Conservation (phyloP, 257 asterid species). For the Gentiana dahurica region DNA sequence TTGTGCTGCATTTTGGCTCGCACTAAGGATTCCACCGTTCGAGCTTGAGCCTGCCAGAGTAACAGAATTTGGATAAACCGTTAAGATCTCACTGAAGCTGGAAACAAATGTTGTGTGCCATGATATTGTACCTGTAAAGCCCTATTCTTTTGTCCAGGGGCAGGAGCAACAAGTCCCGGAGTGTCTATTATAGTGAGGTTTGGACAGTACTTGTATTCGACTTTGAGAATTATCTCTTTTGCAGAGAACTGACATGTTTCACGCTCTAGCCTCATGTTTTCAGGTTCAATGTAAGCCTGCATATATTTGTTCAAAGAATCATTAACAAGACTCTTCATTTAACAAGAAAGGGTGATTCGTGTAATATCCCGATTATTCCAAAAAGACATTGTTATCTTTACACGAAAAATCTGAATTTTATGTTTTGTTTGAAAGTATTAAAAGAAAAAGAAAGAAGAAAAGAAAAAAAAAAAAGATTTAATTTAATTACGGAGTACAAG, state of each 20-base stretch:
- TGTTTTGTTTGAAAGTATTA: too few relatives aligned
- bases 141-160: constrained; percentile 75
- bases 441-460: too few relatives aligned
- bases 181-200: constrained; percentile 85
- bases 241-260: constrained; percentile 72
- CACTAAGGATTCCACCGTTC: constrained; percentile 79
- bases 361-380: too few relatives aligned
- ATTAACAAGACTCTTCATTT: neutral
- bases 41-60: constrained; percentile 67
- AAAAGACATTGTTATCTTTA: too few relatives aligned
- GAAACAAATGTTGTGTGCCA: constrained; percentile 3
- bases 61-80: constrained; percentile 18
- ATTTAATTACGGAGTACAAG: too few relatives aligned
- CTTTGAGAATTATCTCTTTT: constrained; percentile 63
- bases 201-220: constrained; percentile 83
- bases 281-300: constrained; percentile 85
- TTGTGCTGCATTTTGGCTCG: constrained; percentile 92
- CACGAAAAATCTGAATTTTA: too few relatives aligned
- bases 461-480: too few relatives aligned
- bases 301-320: neutral
- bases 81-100: constrained; percentile 4
- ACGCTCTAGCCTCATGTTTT: constrained; percentile 79
- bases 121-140: constrained; percentile 57
- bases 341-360: neutral
- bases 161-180: constrained; percentile 91